Percentiles rank a stretch among this genome's conserved stretches.
phyloP scores from a whole-genome alignment of 1,284 basidiomycete species.

The Leccinum pachyderme region DNA sequence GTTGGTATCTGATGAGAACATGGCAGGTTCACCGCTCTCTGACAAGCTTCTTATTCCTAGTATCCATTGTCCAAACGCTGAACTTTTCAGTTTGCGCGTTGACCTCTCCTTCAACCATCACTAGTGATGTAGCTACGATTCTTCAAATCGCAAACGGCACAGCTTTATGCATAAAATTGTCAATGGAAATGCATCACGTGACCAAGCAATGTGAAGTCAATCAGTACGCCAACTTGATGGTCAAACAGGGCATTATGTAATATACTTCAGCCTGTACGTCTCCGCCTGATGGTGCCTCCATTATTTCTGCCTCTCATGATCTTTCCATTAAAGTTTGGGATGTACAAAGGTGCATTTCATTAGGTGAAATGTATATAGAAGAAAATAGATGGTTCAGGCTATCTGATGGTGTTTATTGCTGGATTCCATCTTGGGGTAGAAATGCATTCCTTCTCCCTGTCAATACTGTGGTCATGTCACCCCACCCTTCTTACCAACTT shows the following conservation, averaged over 20 bases:
- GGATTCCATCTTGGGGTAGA: background rate
- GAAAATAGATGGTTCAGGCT: background rate
- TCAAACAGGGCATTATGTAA: background rate
- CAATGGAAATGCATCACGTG: background rate
- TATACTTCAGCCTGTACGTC: constrained; percentile 5
- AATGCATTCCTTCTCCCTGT: background rate
- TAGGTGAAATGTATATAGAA: background rate
- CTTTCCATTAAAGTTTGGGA: too few species aligned
- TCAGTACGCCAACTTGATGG: background rate
- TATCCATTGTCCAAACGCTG: background rate
- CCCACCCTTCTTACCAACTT: background rate
- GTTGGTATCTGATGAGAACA: background rate
- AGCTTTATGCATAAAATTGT: background rate
- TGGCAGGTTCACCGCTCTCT: background rate
- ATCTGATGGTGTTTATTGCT: background rate
- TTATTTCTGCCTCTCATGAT: background rate
- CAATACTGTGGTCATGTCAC: background rate
- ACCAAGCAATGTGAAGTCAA: background rate
- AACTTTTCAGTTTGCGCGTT: background rate
- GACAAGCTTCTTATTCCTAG: background rate
- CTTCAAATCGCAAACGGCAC: background rate
- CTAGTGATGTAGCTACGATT: background rate
- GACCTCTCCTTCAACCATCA: background rate
- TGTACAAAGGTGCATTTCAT: background rate
- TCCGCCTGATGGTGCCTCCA: too few species aligned